These are phyloP conservation scores for Eutrema yunnanense DNA, from an alignment of 345 rosid genomes.

Conservation along the genomic window DNA sequence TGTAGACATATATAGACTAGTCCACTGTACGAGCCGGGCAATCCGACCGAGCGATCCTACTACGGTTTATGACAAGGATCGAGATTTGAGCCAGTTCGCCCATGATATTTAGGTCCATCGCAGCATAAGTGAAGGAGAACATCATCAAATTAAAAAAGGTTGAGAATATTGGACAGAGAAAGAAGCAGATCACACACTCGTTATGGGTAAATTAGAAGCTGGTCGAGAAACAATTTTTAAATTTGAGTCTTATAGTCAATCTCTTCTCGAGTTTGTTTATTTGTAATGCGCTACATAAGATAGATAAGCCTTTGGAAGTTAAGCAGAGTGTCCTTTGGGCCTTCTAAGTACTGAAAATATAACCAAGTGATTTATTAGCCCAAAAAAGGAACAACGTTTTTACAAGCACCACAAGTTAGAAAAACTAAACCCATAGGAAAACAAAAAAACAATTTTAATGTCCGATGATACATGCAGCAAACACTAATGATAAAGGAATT, in stretches of 20 bases:
- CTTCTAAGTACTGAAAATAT: background rate
- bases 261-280: too few species aligned
- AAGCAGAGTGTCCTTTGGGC: background rate
- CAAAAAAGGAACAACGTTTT: background rate
- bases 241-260: too few species aligned
- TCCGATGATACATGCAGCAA: background rate
- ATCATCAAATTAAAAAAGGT: too few species aligned
- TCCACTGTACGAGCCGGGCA: too few species aligned
- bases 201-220: background rate
- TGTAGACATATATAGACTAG: too few species aligned
- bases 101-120: too few species aligned
- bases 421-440: background rate
- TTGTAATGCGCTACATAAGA: background rate
- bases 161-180: background rate
- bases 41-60: too few species aligned
- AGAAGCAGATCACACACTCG: background rate
- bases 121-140: too few species aligned
- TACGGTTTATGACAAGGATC: too few species aligned
- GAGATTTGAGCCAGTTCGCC: too few species aligned
- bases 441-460: background rate
- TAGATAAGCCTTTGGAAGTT: background rate
- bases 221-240: background rate
- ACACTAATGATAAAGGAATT: background rate
- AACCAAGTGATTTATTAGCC: conserved; percentile 9
- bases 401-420: conserved; percentile 9